These are phyloP conservation scores for Suillus cothurnatus DNA, from an alignment of 768 basidiomycete species.

Conservation along the genomic window DNA sequence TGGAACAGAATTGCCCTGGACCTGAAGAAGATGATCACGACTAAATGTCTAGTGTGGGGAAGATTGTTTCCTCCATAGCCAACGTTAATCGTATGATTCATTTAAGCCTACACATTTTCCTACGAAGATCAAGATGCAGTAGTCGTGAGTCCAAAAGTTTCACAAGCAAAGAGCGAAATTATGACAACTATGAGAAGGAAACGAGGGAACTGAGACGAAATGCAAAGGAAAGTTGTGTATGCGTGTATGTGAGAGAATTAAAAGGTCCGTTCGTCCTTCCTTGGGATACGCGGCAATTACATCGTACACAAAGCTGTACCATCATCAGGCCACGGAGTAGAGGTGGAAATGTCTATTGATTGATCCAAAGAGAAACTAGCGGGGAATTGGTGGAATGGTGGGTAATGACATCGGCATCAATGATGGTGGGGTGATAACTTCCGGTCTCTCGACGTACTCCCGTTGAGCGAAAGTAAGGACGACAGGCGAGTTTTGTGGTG, in stretches of 20 bases:
- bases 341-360: neutral
- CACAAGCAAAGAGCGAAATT: constrained; percentile 17
- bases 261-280: constrained; percentile 11
- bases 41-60: constrained; percentile 34
- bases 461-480: constrained; percentile 60
- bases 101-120: neutral
- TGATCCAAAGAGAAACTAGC: constrained; percentile 4
- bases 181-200: constrained; percentile 10
- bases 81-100: neutral
- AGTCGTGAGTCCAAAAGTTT: constrained; percentile 22
- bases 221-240: constrained; percentile 4
- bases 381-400: constrained; percentile 50
- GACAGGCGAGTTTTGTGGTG: constrained; percentile 72
- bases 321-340: neutral
- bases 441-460: constrained; percentile 31
- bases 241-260: constrained; percentile 9
- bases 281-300: constrained; percentile 7
- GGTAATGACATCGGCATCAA: constrained; percentile 59
- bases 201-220: constrained; percentile 11
- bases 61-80: neutral
- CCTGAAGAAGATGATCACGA: constrained; percentile 78
- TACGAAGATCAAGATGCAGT: constrained; percentile 1
- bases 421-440: constrained; percentile 23
- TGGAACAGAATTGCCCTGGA: constrained; percentile 73
- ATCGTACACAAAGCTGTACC: constrained; percentile 10